Base-by-base conservation (phyloP, 441 rosid genomes). In the Omphalea diandra region DNA sequence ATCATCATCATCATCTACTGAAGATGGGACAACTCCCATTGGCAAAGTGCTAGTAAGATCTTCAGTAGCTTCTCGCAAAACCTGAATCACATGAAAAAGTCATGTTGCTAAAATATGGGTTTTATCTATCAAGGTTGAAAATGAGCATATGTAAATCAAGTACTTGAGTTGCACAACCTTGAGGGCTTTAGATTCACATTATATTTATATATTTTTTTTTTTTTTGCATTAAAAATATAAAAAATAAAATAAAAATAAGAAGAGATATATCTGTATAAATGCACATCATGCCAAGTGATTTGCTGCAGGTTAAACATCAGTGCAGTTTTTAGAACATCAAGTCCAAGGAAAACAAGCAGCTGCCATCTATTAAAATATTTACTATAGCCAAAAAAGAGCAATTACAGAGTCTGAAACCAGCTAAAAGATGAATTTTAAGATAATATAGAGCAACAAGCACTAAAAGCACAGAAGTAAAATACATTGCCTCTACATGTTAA, bases 1-100 rank as follows among this genome's bases (percentile, higher is more conserved):
- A 69, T 86, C 94, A 57, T 85, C 88, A 77, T 83, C 87, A 61
- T 85, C 88, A 79, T 84, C 87, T n/a, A 73, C 89, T 26, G 93
- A 76, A 64, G 89, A 83, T 73, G 77, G 79, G 56, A 81, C 81
- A 66, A 78, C 77, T 64, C 73, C 80, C 78, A 81, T 64, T 33
- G 87, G 84, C 75, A 84, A 68, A n/a, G 78, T 73, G 75, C 64
- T 68, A 20, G 83, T 74, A 9, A 82, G 75, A 73, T 83, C 83
- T 54, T 79, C 88, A 27, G 74, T 70, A 56, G 76, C 71, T 71
- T 80, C 87, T 63, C 68, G 80, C 77, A 86, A 78, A 77, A 78
- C 86, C 90, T 86, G 83, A 50, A 58, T 20, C 49, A 53, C 73
- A 71, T 18, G 58, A 32, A 68, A 27, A 59, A 65, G 26, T 54